These are phyloP conservation scores for Keithomyces neogunnii DNA, from an alignment of 2,329 filamentous ascomycete species.

Conservation along the genomic window DNA sequence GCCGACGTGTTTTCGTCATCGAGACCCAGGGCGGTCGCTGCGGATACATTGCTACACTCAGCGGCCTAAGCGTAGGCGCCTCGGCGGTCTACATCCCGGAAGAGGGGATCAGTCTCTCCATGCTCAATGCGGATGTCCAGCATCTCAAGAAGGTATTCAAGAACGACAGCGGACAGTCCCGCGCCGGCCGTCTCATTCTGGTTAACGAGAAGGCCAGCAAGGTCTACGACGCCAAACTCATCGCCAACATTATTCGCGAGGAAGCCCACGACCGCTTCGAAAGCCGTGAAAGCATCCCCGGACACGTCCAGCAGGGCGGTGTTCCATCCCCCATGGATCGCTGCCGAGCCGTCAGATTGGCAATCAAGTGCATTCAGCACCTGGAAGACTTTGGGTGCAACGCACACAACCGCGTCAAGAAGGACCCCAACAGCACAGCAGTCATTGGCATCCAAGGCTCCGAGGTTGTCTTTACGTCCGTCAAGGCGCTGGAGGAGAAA, in stretches of 20 bases:
- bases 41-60: constrained; percentile 86
- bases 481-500: constrained; percentile 70
- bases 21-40: constrained; percentile 95
- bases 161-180: constrained; percentile 76
- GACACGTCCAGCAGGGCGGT: constrained; percentile 90
- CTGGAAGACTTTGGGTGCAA: constrained; percentile 69
- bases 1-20: constrained; percentile 91
- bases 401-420: constrained; percentile 57
- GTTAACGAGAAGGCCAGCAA: constrained; percentile 89
- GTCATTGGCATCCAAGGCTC: constrained; percentile 93
- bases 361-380: constrained; percentile 90
- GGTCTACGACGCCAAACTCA: constrained; percentile 86
- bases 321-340: constrained; percentile 94
- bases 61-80: constrained; percentile 85
- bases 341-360: constrained; percentile 81
- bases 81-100: constrained; percentile 94
- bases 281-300: constrained; percentile 81
- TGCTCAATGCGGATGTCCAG: constrained; percentile 83
- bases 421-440: constrained; percentile 62
- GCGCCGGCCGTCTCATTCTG: constrained; percentile 90
- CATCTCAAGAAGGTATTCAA: constrained; percentile 80
- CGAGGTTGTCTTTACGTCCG: constrained; percentile 76
- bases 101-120: constrained; percentile 88
- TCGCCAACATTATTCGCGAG: constrained; percentile 91
- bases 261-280: constrained; percentile 91